phyloP scores from a whole-genome alignment of 305 asterid species.

The Caryopteris hybrid region DNA sequence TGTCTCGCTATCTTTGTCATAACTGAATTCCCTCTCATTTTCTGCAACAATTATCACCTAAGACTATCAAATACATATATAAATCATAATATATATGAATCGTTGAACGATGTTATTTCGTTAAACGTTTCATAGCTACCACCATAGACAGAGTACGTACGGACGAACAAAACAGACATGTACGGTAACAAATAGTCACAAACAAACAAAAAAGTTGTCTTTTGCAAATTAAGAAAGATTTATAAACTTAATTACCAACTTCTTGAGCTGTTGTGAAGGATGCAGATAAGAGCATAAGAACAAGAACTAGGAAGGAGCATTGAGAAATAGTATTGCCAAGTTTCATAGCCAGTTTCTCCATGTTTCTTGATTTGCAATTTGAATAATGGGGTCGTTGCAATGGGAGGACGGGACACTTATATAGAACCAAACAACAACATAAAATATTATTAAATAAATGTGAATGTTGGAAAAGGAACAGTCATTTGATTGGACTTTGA shows the following conservation, averaged over 20 bases:
- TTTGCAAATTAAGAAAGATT: too few species aligned
- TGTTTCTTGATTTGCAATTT: slow-evolving; percentile 4
- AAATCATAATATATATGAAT: too few species aligned
- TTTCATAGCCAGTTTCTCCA: not conserved
- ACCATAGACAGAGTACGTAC: too few species aligned
- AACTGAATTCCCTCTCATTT: slow-evolving; percentile 63
- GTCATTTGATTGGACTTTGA: not conserved
- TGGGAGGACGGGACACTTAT: not conserved
- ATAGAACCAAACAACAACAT: not conserved
- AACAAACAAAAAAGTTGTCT: too few species aligned
- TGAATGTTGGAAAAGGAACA: not conserved
- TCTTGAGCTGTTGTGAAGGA: slow-evolving; percentile 31
- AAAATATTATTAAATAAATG: not conserved
- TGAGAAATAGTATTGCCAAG: not conserved
- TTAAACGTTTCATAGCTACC: too few species aligned
- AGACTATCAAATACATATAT: not conserved
- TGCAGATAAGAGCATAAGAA: slow-evolving; percentile 16
- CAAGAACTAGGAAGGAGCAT: slow-evolving; percentile 1
- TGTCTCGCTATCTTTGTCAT: slow-evolving; percentile 27
- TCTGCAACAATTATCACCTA: slow-evolving; percentile 26
- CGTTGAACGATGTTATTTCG: too few species aligned
- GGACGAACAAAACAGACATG: too few species aligned
- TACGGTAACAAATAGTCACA: too few species aligned
- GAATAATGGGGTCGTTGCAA: not conserved
- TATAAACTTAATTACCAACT: slow-evolving; percentile 31